Evolutionary conservation across 73 alveolate genomes (phyloP), one percentile per base, ranked within the genome.

Genomic region (Paramecium sonneborni): DNA sequence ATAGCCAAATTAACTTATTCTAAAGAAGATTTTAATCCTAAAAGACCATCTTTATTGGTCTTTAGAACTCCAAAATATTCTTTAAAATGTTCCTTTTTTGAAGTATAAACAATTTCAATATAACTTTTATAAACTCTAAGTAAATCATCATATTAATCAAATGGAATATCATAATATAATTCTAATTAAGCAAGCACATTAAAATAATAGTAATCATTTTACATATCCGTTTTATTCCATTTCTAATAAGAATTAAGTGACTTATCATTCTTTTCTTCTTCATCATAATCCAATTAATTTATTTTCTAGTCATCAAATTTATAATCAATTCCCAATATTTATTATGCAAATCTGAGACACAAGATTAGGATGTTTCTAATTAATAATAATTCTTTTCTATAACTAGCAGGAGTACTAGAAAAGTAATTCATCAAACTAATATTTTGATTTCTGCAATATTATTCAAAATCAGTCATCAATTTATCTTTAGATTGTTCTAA

Each of bases 331-430:
- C 72, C 72, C 1, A 79, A 43, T 9, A 79, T 21, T 79, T 79
- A 79, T 39, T 79, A 9, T 0, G 90, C 90, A 79, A 41, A 79
- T 18, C 55, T 15, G 0, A 79, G 3, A 23, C 52, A 32, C 20
- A 79, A 14, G 9, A 79, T 79, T 0, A 79, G 41, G 41, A 79
- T 79, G 12, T 79, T 79, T 79, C 90, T 79, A 24, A 79, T 79
- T 43, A 79, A 46, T 20, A 79, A 14, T 79, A 79, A 79, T 24
- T 79, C 90, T 30, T 79, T 79, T 43, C 90, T 79, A 79, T 79
- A 79, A 79, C 46, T 79, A 11, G 90, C 44, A 43, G 90, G 90
- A 79, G 90, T 79, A 26, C 90, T 79, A 23, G 90, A 79, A 15
- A 79, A 79, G 41, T 79, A 79, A 79, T 39, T 30, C 37, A 21